phyloP scores from a whole-genome alignment of 116 monocot species.

The Iris pallida region DNA sequence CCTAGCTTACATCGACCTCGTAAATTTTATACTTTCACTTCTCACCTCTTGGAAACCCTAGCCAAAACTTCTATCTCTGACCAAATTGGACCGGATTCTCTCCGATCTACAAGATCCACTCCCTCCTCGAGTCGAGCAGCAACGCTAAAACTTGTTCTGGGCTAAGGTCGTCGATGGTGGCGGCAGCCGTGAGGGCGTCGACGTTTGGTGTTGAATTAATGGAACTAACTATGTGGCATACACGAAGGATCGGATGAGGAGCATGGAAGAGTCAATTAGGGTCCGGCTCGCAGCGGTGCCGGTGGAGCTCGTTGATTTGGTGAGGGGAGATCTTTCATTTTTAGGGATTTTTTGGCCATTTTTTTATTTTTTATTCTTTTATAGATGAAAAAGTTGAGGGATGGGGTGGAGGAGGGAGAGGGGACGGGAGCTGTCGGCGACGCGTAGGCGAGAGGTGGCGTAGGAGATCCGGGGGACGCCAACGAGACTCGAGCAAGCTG shows the following conservation, averaged over 20 bases:
- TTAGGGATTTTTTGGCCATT: neutral
- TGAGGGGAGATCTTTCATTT: slow-evolving; percentile 15
- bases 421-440: slow-evolving; percentile 34
- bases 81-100: no score
- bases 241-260: slow-evolving; percentile 59
- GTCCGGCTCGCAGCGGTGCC: slow-evolving; percentile 47
- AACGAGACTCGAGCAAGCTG: slow-evolving; percentile 31
- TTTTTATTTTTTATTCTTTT: slow-evolving; percentile 1
- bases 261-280: slow-evolving; percentile 62
- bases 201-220: no score
- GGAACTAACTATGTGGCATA: no score
- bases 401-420: slow-evolving; percentile 35
- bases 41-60: no score
- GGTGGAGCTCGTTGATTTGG: slow-evolving; percentile 52
- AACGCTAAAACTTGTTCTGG: slow-evolving; percentile 56
- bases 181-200: slow-evolving; percentile 79
- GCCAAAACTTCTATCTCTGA: no score
- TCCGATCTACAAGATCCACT: slow-evolving; percentile 81
- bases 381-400: slow-evolving; percentile 58
- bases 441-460: slow-evolving; percentile 43
- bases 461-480: slow-evolving; percentile 59
- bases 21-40: no score
- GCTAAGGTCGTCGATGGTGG: slow-evolving; percentile 68
- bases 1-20: no score
- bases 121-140: slow-evolving; percentile 71